A percentile compares a stretch with the other conserved stretches of the same genome.
These are phyloP conservation scores for Sinapis alba DNA, from an alignment of 441 rosid genomes.

Conservation along the genomic window DNA sequence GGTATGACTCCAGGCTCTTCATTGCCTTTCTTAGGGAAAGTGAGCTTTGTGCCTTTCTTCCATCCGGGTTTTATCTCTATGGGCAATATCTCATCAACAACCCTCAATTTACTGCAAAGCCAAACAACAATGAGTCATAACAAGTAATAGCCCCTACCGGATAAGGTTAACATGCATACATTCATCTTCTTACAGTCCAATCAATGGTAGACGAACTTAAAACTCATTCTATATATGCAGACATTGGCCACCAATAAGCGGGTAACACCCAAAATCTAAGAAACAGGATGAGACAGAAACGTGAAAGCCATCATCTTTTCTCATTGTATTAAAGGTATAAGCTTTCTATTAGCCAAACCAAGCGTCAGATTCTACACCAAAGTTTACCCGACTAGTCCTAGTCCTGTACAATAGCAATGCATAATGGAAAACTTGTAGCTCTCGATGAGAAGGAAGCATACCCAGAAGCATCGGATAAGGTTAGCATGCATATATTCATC, in stretches of 20 bases:
- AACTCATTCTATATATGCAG: constrained; percentile 4
- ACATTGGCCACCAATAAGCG: background rate
- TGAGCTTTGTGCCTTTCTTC: constrained; percentile 95
- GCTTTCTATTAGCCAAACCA: too few relatives aligned
- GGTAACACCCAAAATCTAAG: background rate
- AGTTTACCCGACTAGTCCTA: too few relatives aligned
- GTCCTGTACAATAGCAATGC: too few relatives aligned
- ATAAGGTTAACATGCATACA: background rate
- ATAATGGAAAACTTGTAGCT: too few relatives aligned
- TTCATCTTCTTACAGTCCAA: background rate
- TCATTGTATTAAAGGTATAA: background rate
- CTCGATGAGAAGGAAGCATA: too few relatives aligned
- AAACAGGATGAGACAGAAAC: too few relatives aligned
- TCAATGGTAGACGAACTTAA: background rate
- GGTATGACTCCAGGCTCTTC: constrained; percentile 77
- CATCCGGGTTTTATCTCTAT: constrained; percentile 93
- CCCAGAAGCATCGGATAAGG: too few relatives aligned
- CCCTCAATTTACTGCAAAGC: constrained; percentile 54
- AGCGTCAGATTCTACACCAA: too few relatives aligned
- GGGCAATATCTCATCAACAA: constrained; percentile 74
- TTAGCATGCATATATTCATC: too few relatives aligned
- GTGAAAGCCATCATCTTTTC: background rate
- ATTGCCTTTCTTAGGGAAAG: constrained; percentile 86
- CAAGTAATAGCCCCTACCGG: background rate
- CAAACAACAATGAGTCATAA: constrained; percentile 13